Evolutionary conservation across 257 asterid species (phyloP), one percentile per base, ranked within the genome.

Genomic region (Henckelia pumila): DNA sequence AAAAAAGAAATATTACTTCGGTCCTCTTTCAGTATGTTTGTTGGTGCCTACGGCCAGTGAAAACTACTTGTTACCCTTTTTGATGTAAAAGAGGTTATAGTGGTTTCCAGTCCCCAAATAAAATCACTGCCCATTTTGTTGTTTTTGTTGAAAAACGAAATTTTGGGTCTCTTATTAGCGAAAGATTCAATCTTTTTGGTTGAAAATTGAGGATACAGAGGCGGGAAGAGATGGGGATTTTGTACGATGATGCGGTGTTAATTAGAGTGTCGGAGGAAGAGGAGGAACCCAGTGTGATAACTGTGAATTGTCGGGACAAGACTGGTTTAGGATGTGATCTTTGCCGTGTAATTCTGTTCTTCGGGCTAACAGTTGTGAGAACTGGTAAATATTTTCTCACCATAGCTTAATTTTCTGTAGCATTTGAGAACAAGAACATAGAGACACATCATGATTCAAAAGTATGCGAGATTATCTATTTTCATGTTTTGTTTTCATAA

Each of bases 301-400:
- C 93, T 52, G 82, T 87, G 3, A 89, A 85, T 59, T 89, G 96
- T 60, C 89, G 95, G 0, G 96, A 89, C 67, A 89, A 87, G 74
- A 85, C 91, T 63, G 96, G 96, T 9, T 89, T 89, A 59, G 96
- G 95, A 6, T 89, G 95, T 76, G 95, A 89, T 73, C 83, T 89
- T 3, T 85, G 88, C 70, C 73, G 96, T 62, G 59, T 78, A 7
- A 79, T 89, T 19, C 68, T 89, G 72, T 83, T 77, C 33, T 87
- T 81, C 70, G 96, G 96, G 32, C 89, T 89, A 32, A 80, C 80
- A 82, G 83, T 89, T 79, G 78, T 79, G 11, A 86, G 80, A 77
- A 93, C 87, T 83, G 95, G 96, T 89, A 67, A 37, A 2, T 16
- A 0, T n/a, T 5, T 37, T 55, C 21, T 25, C 21, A 64, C 17